Percentiles rank a stretch among this genome's conserved stretches.
Conservation (phyloP, 495 filamentous ascomycete species). For the Coniosporium apollinis region DNA sequence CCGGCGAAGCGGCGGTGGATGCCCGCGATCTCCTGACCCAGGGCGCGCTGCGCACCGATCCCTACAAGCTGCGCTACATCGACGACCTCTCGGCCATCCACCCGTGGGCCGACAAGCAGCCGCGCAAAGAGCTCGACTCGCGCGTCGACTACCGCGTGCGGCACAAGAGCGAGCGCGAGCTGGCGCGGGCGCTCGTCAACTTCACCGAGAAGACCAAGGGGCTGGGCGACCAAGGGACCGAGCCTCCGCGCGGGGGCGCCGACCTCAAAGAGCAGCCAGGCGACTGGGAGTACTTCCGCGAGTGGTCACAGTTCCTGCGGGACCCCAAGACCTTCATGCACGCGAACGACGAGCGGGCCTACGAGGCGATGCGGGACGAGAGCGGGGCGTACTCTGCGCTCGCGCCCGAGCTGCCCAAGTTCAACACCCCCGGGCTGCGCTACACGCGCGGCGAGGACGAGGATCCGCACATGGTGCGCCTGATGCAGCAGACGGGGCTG, state of each 20-base stretch:
- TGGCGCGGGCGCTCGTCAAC: conserved; percentile 38
- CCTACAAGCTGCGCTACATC: conserved; percentile 55
- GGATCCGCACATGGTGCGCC: conserved; percentile 33
- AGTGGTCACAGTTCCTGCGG: conserved; percentile 22
- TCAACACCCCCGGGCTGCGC: conserved; percentile 6
- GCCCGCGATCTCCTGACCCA: conserved; percentile 59
- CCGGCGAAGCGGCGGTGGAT: conserved; percentile 69
- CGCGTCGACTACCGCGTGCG: conserved; percentile 43
- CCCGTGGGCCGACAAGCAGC: conserved; percentile 41
- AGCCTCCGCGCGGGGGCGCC: conserved; percentile 9
- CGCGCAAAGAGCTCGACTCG: conserved; percentile 30
- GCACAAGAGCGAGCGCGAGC: conserved; percentile 43
- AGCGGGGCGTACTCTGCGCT: no score
- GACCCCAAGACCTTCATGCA: conserved; percentile 20
- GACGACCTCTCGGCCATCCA: conserved; percentile 63
- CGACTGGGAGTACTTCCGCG: conserved; percentile 18
- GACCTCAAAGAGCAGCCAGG: conserved; percentile 3
- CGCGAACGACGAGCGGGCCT: conserved; percentile 18
- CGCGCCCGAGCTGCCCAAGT: conserved; percentile 4
- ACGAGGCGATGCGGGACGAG: conserved; percentile 3
- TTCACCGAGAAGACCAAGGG: conserved; percentile 28
- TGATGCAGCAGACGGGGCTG: conserved; percentile 58
- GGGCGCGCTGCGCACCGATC: conserved; percentile 49
- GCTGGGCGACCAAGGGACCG: conserved; percentile 9
- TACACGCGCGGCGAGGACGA: conserved; percentile 21